Percentiles rank a stretch among this genome's conserved stretches.
Evolutionary conservation across 2,329 filamentous ascomycete species (phyloP).

Genomic region (Exophiala mesophila): DNA sequence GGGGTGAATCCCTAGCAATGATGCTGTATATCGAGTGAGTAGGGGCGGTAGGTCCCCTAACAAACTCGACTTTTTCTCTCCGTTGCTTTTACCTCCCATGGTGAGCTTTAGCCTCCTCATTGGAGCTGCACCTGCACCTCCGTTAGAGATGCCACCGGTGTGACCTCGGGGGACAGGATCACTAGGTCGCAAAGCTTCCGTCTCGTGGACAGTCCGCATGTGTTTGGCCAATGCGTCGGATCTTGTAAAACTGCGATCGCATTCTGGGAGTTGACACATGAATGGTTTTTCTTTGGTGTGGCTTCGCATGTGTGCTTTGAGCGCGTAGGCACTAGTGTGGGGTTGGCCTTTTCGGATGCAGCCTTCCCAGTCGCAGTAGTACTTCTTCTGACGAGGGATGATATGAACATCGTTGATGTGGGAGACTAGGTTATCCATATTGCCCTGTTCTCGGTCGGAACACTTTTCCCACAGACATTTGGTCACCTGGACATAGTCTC

Average conservation of each 20-base stretch:
- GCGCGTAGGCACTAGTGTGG: slow-evolving; percentile 90
- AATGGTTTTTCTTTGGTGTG: slow-evolving; percentile 98
- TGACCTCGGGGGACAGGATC: slow-evolving; percentile 42
- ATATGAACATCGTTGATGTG: slow-evolving; percentile 93
- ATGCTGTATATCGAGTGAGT: slow-evolving; percentile 18
- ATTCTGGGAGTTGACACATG: slow-evolving; percentile 93
- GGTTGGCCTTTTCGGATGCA: slow-evolving; percentile 83
- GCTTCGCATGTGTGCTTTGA: slow-evolving; percentile 96
- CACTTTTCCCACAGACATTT: slow-evolving; percentile 75
- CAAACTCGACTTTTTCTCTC: slow-evolving; percentile 16
- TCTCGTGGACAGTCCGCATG: slow-evolving; percentile 98
- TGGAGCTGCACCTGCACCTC: slow-evolving; percentile 12
- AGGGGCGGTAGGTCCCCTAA: slow-evolving; percentile 24
- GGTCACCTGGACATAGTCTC: slow-evolving; percentile 56
- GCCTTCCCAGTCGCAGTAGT: slow-evolving; percentile 95
- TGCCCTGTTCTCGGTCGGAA: slow-evolving; percentile 62
- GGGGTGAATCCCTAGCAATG: slow-evolving; percentile 20
- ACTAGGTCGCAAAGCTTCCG: slow-evolving; percentile 76
- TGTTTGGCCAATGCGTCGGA: slow-evolving; percentile 96
- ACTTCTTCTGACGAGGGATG: slow-evolving; percentile 87
- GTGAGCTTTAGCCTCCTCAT: slow-evolving; percentile 26
- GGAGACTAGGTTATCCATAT: slow-evolving; percentile 76
- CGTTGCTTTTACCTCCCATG: slow-evolving; percentile 25
- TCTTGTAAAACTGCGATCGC: slow-evolving; percentile 91
- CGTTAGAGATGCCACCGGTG: slow-evolving; percentile 30